phyloP scores from a whole-genome alignment of 2,329 filamentous ascomycete genomes.

The Fusarium redolens region DNA sequence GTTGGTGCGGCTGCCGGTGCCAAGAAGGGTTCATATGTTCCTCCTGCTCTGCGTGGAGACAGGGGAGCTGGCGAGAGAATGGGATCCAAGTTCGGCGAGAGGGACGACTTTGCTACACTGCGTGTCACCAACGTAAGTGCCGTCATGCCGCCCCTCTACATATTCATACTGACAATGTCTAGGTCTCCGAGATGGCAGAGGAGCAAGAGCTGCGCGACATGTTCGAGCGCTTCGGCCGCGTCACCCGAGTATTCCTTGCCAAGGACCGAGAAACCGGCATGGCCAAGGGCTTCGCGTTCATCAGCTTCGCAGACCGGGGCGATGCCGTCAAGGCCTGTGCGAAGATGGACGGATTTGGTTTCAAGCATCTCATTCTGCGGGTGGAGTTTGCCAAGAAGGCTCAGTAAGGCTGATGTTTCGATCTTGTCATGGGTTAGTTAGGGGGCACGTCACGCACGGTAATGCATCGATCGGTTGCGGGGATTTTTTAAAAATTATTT shows the following conservation, averaged over 20 bases:
- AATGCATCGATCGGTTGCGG: constrained; percentile 46
- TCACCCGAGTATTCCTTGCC: constrained; percentile 96
- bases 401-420: constrained; percentile 50
- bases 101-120: constrained; percentile 95
- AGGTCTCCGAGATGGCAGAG: constrained; percentile 97
- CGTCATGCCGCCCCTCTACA: not conserved
- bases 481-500: constrained; percentile 7
- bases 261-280: constrained; percentile 97
- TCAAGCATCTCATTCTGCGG: constrained; percentile 86
- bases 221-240: constrained; percentile 96
- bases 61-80: constrained; percentile 81
- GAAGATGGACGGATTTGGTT: constrained; percentile 97
- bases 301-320: constrained; percentile 90
- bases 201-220: constrained; percentile 95
- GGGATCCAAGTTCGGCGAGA: constrained; percentile 87
- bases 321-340: constrained; percentile 93
- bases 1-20: constrained; percentile 55
- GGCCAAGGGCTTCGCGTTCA: constrained; percentile 99
- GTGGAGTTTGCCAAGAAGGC: constrained; percentile 90
- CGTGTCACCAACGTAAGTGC: constrained; percentile 93
- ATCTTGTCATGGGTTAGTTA: constrained; percentile 48
- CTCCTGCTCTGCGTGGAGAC: constrained; percentile 87
- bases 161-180: constrained; percentile 45
- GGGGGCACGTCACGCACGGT: constrained; percentile 40
- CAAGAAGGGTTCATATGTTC: constrained; percentile 89